These are phyloP conservation scores for Phyllosticta capitalensis DNA, from an alignment of 2,329 filamentous ascomycete genomes.

Conservation along the genomic window DNA sequence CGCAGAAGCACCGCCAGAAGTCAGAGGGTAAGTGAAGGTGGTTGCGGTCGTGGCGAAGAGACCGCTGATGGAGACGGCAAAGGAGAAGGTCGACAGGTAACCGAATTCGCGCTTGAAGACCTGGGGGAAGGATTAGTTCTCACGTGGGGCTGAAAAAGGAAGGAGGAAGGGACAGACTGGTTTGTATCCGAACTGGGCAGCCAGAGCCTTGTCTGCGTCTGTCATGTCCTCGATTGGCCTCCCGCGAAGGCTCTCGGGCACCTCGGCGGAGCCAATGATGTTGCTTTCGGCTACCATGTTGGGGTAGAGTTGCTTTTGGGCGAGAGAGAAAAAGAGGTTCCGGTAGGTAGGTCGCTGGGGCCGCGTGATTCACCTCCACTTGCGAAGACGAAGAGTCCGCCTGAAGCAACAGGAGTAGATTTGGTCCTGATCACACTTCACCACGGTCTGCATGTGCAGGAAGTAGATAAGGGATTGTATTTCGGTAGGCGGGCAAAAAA, in stretches of 20 bases:
- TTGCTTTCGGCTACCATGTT: background rate
- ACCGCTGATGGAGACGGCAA: conserved; percentile 48
- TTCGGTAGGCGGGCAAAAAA: background rate
- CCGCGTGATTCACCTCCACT: conserved; percentile 6
- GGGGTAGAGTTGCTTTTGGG: background rate
- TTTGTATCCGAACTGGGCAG: conserved; percentile 5
- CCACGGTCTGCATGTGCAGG: conserved; percentile 5
- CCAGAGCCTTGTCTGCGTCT: conserved; percentile 6
- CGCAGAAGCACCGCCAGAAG: conserved; percentile 44
- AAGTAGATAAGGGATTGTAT: background rate
- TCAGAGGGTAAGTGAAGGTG: conserved; percentile 45
- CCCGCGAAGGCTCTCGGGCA: background rate
- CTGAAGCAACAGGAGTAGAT: conserved; percentile 5
- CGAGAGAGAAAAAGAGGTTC: background rate
- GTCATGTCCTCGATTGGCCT: background rate
- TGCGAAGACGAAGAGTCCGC: conserved; percentile 6
- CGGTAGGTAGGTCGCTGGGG: background rate
- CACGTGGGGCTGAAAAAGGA: background rate
- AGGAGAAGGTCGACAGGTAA: conserved; percentile 50
- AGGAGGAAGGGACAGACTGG: background rate
- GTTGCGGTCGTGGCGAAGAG: conserved; percentile 48
- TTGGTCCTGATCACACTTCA: conserved; percentile 4
- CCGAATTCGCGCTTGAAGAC: conserved; percentile 52
- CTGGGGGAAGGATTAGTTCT: conserved; percentile 16
- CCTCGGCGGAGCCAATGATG: background rate